phyloP scores from a whole-genome alignment of 192 early-diverging fungal species.

The Coemansia sp. region DNA sequence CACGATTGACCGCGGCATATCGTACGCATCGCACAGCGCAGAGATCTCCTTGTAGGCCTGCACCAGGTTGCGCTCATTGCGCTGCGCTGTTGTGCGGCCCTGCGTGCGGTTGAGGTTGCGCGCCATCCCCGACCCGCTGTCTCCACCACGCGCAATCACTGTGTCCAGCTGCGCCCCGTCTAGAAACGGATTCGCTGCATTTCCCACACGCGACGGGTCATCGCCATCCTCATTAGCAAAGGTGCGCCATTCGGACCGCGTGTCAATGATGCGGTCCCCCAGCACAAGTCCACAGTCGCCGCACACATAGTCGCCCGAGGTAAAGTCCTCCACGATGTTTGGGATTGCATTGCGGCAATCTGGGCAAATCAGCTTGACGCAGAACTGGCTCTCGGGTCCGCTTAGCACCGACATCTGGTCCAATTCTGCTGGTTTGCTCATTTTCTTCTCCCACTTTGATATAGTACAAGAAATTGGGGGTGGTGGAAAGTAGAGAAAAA shows the following conservation, averaged over 20 bases:
- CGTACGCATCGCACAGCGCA: conserved; percentile 84
- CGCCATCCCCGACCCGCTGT: conserved; percentile 51
- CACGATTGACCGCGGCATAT: conserved; percentile 72
- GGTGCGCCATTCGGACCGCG: conserved; percentile 92
- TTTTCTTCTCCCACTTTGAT: neutral
- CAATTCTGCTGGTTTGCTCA: neutral
- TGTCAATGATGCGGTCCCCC: conserved; percentile 96
- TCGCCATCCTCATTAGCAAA: conserved; percentile 54
- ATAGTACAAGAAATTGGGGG: conserved; percentile 3
- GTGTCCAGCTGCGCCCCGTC: conserved; percentile 50
- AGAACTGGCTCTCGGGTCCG: conserved; percentile 12
- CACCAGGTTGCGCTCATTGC: conserved; percentile 75
- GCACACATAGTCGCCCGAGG: conserved; percentile 91
- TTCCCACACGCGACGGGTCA: conserved; percentile 51
- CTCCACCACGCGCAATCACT: conserved; percentile 85
- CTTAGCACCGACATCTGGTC: neutral
- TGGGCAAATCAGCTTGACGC: conserved; percentile 55
- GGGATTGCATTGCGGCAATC: conserved; percentile 82
- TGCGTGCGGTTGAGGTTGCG: conserved; percentile 48
- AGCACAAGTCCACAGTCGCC: conserved; percentile 93
- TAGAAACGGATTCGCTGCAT: conserved; percentile 42
- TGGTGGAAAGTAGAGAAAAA: neutral
- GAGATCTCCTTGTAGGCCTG: conserved; percentile 86
- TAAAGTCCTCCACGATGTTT: conserved; percentile 96
- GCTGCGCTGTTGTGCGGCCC: conserved; percentile 67